A percentile compares a stretch with the other conserved stretches of the same genome.
phyloP scores from a whole-genome alignment of 441 rosid species.

The Capsella rubella region DNA sequence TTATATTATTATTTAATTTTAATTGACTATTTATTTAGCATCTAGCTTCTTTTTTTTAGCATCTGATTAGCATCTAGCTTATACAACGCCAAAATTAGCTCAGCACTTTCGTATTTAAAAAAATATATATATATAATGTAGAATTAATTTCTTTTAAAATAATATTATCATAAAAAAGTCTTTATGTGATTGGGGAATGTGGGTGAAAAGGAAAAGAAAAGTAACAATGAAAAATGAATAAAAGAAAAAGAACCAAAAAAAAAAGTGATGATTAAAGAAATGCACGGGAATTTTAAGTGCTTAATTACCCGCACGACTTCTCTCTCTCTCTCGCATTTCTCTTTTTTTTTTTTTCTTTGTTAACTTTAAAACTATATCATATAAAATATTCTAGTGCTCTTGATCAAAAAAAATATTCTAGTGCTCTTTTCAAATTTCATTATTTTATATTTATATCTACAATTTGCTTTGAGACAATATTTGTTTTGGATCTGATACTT shows the following conservation, averaged over 20 bases:
- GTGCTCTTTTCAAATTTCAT: conserved; percentile 22
- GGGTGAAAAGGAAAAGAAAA: conserved; percentile 42
- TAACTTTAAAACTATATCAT: not conserved
- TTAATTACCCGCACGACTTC: conserved; percentile 52
- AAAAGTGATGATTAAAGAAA: conserved; percentile 47
- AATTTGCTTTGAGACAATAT: not conserved
- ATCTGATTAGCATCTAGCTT: not conserved
- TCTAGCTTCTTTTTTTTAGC: not conserved
- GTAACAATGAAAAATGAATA: not conserved
- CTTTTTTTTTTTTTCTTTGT: conserved; percentile 20
- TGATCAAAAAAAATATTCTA: not conserved
- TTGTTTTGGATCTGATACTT: not conserved
- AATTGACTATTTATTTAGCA: conserved; percentile 1
- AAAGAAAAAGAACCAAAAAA: conserved; percentile 5
- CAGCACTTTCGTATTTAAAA: not conserved
- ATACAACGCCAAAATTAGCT: conserved; percentile 37
- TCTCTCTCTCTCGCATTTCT: conserved; percentile 17
- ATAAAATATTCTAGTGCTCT: conserved; percentile 21
- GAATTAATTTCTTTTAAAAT: conserved; percentile 9
- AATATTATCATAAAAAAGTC: conserved; percentile 25
- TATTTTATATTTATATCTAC: not conserved
- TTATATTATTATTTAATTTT: not conserved
- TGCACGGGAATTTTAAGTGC: conserved; percentile 51
- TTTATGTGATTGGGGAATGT: conserved; percentile 41
- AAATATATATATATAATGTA: conserved; percentile 5